Percentiles rank a stretch among this genome's conserved stretches.
Evolutionary conservation across 2,329 filamentous ascomycete genomes (phyloP).

Genomic region (Arthrinium phaeospermum): DNA sequence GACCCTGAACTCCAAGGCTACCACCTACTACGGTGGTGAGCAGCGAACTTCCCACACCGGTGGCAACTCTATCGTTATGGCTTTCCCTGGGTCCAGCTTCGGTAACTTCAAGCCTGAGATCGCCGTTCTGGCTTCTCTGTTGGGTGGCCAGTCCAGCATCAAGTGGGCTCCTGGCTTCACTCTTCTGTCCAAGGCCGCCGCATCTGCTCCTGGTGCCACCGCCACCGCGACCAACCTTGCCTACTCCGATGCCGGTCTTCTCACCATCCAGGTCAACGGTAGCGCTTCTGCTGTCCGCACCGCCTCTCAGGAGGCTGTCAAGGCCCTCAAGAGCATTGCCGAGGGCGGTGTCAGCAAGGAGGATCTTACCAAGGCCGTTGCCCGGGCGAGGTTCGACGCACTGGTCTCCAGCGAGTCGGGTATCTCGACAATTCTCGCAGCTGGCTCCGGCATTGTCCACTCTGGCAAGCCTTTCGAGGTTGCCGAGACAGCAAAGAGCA

Average conservation of each 20-base stretch:
- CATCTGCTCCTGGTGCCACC: conserved; percentile 68
- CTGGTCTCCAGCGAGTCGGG: conserved; percentile 82
- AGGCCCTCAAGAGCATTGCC: conserved; percentile 81
- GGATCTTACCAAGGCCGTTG: conserved; percentile 88
- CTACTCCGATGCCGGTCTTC: conserved; percentile 93
- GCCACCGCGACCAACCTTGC: conserved; percentile 77
- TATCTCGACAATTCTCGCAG: conserved; percentile 78
- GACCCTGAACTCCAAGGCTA: conserved; percentile 64
- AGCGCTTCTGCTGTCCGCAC: conserved; percentile 73
- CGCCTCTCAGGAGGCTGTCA: conserved; percentile 78
- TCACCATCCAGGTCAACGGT: conserved; percentile 83
- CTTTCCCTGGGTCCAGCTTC: conserved; percentile 88
- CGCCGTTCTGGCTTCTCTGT: conserved; percentile 83
- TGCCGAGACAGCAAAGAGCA: conserved; percentile 75
- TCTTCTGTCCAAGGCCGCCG: conserved; percentile 80
- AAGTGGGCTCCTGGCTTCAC: conserved; percentile 97
- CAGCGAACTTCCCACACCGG: conserved; percentile 80
- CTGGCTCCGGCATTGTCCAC: conserved; percentile 83
- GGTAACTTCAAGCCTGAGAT: conserved; percentile 87
- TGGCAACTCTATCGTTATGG: conserved; percentile 86
- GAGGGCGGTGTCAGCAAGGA: conserved; percentile 79
- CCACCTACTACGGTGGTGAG: conserved; percentile 95
- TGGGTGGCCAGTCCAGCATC: conserved; percentile 88
- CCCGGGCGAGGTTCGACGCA: conserved; percentile 90
- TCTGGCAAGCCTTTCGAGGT: conserved; percentile 85